These are phyloP conservation scores for Coemansia javaensis DNA, from an alignment of 192 early-diverging fungal species.

Conservation along the genomic window DNA sequence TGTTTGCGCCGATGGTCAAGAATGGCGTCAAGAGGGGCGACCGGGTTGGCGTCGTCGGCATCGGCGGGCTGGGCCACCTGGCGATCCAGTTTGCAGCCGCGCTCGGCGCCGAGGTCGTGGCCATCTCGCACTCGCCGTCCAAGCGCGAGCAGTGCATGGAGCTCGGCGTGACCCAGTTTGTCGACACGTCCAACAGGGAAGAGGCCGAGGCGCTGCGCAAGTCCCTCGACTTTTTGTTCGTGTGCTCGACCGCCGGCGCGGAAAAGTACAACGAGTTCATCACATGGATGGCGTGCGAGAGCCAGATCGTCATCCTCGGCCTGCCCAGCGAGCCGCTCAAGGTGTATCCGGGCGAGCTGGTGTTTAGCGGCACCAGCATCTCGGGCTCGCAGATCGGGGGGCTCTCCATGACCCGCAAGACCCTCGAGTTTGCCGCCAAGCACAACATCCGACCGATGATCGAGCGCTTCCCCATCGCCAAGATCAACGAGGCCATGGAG, in stretches of 20 bases:
- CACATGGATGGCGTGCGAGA: conserved; percentile 51
- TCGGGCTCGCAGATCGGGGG: conserved; percentile 68
- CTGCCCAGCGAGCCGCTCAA: conserved; percentile 55
- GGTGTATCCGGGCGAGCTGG: conserved; percentile 43
- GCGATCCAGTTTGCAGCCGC: conserved; percentile 62
- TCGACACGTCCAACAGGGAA: conserved; percentile 25
- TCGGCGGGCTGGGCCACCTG: conserved; percentile 76
- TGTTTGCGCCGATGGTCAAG: conserved; percentile 64
- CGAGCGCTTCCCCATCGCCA: conserved; percentile 58
- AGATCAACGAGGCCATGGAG: conserved; percentile 61
- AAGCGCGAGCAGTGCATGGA: conserved; percentile 53
- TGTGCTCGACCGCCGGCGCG: conserved; percentile 19
- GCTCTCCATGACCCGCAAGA: conserved; percentile 53
- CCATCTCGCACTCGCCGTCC: conserved; percentile 56
- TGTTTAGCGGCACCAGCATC: conserved; percentile 49
- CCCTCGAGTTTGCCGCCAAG: conserved; percentile 63
- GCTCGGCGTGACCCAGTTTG: conserved; percentile 58
- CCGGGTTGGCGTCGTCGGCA: conserved; percentile 67
- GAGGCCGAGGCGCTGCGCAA: conserved; percentile 14
- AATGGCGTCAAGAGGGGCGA: conserved; percentile 60
- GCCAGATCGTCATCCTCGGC: conserved; percentile 65
- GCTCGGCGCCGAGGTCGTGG: conserved; percentile 48
- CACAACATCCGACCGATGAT: conserved; percentile 61
- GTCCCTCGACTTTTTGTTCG: conserved; percentile 33
- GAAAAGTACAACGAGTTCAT: conserved; percentile 51